A percentile compares a stretch with the other conserved stretches of the same genome.
phyloP scores from a whole-genome alignment of 2,329 filamentous ascomycete species.

The Rhinocladiella mackenziei region DNA sequence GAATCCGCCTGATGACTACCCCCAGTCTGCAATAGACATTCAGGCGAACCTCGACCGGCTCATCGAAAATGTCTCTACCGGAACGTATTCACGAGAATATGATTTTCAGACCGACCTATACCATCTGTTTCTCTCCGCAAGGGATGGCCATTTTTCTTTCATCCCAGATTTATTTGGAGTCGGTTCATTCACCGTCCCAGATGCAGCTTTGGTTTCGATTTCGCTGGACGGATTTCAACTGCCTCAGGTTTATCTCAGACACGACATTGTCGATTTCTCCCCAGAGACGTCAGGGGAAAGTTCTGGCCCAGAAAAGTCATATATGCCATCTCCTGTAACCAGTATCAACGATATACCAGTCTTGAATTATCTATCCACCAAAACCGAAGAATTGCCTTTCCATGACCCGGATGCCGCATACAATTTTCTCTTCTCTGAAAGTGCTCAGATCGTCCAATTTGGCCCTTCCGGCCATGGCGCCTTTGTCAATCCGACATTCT shows the following conservation, averaged over 20 bases:
- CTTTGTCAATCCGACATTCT: conserved; percentile 24
- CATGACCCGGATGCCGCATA: conserved; percentile 32
- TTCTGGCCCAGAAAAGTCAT: neutral
- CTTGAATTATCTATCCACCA: neutral
- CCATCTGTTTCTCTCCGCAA: conserved; percentile 50
- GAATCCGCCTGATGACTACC: conserved; percentile 50
- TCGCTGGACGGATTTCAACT: conserved; percentile 57
- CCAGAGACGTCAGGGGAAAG: neutral
- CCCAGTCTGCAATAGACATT: conserved; percentile 49
- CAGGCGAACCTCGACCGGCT: conserved; percentile 46
- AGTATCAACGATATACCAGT: conserved; percentile 11
- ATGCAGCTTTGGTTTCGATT: conserved; percentile 57
- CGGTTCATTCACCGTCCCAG: conserved; percentile 54
- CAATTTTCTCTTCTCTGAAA: conserved; percentile 31
- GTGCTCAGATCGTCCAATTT: conserved; percentile 11
- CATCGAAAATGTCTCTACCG: conserved; percentile 39
- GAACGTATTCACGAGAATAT: conserved; percentile 51
- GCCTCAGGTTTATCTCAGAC: conserved; percentile 52
- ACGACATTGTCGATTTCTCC: conserved; percentile 1
- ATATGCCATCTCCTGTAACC: conserved; percentile 4
- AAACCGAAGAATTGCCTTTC: conserved; percentile 1
- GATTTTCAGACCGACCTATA: conserved; percentile 55
- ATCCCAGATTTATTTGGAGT: conserved; percentile 32
- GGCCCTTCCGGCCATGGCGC: conserved; percentile 4
- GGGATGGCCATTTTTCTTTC: conserved; percentile 56